These are phyloP conservation scores for Colletotrichum sp. DNA, from an alignment of 2,329 filamentous ascomycete genomes.

Conservation along the genomic window DNA sequence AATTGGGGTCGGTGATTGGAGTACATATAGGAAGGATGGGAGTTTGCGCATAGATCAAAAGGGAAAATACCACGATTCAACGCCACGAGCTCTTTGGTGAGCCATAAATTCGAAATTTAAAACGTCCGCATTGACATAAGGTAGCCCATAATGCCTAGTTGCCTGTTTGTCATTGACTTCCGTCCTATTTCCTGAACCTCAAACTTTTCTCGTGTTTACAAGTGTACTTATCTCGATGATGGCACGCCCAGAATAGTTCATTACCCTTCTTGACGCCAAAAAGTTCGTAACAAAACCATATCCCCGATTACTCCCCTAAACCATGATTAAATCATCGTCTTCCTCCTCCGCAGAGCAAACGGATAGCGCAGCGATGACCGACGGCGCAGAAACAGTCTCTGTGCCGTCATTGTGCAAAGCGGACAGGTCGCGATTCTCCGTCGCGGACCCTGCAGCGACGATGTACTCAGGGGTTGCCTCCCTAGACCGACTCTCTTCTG, in stretches of 20 bases:
- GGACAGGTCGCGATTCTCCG: neutral
- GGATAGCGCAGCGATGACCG: neutral
- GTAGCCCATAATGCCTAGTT: neutral
- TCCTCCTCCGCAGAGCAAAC: neutral
- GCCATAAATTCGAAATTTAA: neutral
- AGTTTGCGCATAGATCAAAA: neutral
- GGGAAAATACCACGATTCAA: constrained; percentile 1
- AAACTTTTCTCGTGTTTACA: neutral
- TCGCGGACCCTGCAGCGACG: neutral
- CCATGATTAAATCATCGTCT: constrained; percentile 17
- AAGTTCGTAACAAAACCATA: neutral
- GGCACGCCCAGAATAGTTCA: neutral
- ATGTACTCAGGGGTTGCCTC: neutral
- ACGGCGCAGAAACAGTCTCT: neutral
- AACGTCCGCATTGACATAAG: neutral
- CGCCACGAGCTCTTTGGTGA: neutral
- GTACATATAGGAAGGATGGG: neutral
- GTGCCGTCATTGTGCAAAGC: neutral
- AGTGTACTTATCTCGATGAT: neutral
- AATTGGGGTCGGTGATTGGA: neutral
- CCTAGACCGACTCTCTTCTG: constrained; percentile 6
- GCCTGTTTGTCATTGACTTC: neutral
- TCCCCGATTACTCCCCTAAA: neutral
- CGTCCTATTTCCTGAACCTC: neutral
- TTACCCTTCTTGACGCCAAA: neutral